phyloP scores from a whole-genome alignment of 352 stramenopile species.

The Globisporangium echinulatum region DNA sequence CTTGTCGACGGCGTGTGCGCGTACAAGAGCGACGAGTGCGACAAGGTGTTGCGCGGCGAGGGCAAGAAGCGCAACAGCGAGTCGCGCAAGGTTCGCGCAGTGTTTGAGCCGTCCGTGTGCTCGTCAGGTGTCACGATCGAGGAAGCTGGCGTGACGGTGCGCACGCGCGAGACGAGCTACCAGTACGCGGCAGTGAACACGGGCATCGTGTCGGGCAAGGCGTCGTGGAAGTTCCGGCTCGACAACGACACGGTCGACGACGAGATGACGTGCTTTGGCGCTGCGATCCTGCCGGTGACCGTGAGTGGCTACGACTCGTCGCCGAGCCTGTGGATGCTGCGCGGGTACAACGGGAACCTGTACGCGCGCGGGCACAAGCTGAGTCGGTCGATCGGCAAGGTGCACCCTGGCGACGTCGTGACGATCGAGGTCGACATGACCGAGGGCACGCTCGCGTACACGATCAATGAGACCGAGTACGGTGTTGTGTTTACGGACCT shows the following conservation, averaged over 20 bases:
- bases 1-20: conserved; percentile 38
- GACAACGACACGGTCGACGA: conserved; percentile 88
- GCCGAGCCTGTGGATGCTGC: conserved; percentile 88
- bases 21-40: conserved; percentile 39
- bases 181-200: conserved; percentile 83
- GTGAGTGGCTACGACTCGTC: conserved; percentile 89
- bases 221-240: conserved; percentile 84
- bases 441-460: conserved; percentile 81
- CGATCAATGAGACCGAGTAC: conserved; percentile 88
- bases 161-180: conserved; percentile 83
- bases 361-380: conserved; percentile 88
- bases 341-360: conserved; percentile 89
- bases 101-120: conserved; percentile 79
- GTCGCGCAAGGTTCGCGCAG: conserved; percentile 53
- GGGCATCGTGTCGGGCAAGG: conserved; percentile 65
- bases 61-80: conserved; percentile 47
- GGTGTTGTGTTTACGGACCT: conserved; percentile 83
- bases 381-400: conserved; percentile 78
- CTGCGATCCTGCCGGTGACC: conserved; percentile 81
- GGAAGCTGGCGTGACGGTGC: conserved; percentile 63
- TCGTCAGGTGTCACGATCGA: conserved; percentile 76
- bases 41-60: conserved; percentile 22
- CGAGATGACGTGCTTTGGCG: conserved; percentile 91
- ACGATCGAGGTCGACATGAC: conserved; percentile 87
- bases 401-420: conserved; percentile 84